Conservation (phyloP, 225 moss, liverwort and hornwort genomes). For the Thuidium tamariscinum region DNA sequence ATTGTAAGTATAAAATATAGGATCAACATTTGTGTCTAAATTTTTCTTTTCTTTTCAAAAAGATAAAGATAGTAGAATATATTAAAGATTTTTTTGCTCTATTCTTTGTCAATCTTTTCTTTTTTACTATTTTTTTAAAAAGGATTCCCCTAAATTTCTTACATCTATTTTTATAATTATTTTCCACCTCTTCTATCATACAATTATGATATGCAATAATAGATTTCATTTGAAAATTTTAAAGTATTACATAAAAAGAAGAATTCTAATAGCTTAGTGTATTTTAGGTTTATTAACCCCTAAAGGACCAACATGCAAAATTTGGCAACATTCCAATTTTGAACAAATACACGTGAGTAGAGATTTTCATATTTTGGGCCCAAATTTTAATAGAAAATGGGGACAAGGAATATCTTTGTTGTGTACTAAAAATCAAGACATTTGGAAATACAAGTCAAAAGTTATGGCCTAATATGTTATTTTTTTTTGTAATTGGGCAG, state of each 20-base stretch:
- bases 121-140: background rate
- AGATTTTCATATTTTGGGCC: no score
- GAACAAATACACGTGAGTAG: no score
- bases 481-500: no score
- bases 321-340: no score
- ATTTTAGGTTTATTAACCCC: no score
- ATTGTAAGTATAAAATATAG: rapidly evolving
- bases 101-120: no score
- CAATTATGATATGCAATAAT: background rate
- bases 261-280: background rate
- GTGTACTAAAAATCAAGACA: no score
- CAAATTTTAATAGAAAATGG: no score
- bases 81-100: rapidly evolving
- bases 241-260: background rate
- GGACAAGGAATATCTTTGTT: no score
- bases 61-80: background rate
- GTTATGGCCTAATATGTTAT: no score
- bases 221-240: background rate
- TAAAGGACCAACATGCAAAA: no score
- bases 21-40: rapidly evolving
- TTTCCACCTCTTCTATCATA: rapidly evolving
- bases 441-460: no score
- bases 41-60: rapidly evolving
- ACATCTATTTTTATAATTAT: background rate
- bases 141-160: background rate